A percentile compares a stretch with the other conserved stretches of the same genome.
These are phyloP conservation scores for Gelatoporia subvermispora DNA, from an alignment of 768 basidiomycete genomes.

Conservation along the genomic window DNA sequence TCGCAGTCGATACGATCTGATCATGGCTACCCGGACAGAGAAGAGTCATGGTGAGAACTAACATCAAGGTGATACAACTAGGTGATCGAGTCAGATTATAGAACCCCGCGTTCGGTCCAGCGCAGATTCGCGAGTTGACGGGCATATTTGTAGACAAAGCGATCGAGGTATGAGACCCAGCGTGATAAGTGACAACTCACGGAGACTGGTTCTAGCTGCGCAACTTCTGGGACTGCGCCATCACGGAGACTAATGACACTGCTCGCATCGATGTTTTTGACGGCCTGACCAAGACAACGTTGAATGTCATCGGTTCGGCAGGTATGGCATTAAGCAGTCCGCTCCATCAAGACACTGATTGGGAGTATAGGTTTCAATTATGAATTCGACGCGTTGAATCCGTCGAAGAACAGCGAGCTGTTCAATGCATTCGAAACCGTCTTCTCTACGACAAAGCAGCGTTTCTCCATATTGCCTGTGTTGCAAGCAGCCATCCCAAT, in stretches of 20 bases:
- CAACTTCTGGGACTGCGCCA: constrained; percentile 23
- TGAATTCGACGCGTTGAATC: constrained; percentile 27
- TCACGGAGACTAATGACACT: constrained; percentile 16
- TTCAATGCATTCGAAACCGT: constrained; percentile 23
- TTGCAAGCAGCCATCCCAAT: constrained; percentile 10
- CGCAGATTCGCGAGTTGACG: constrained; percentile 53
- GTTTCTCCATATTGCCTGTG: background rate
- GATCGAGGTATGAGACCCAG: constrained; percentile 31
- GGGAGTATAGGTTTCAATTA: constrained; percentile 35
- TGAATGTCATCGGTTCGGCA: constrained; percentile 40
- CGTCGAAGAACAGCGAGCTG: constrained; percentile 25
- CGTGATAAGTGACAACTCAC: too few relatives aligned
- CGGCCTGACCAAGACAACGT: constrained; percentile 31
- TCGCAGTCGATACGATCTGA: too few relatives aligned
- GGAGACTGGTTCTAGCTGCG: constrained; percentile 13
- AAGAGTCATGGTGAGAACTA: constrained; percentile 22
- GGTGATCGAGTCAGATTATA: constrained; percentile 1
- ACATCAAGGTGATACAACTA: background rate
- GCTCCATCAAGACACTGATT: too few relatives aligned
- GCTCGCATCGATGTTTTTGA: constrained; percentile 26
- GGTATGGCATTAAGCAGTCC: too few relatives aligned
- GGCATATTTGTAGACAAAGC: constrained; percentile 54
- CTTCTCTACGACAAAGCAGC: constrained; percentile 5
- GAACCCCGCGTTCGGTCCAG: constrained; percentile 64
- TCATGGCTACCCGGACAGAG: constrained; percentile 2